phyloP scores from a whole-genome alignment of 2,329 filamentous ascomycete genomes.

The Botrytis pseudocinerea region DNA sequence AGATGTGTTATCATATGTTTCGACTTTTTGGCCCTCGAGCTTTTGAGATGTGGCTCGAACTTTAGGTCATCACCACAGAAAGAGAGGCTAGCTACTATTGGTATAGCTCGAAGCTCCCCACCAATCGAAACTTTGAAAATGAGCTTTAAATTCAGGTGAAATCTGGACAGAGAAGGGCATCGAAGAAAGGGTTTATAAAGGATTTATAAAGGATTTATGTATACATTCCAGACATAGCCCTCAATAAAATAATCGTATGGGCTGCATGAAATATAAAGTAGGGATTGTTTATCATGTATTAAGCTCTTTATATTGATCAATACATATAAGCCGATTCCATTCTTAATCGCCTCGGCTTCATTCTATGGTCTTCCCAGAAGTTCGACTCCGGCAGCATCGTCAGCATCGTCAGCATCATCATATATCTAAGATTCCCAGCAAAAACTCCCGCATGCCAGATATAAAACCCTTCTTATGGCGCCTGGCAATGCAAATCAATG shows the following conservation, averaged over 20 bases:
- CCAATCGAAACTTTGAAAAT: conserved; percentile 8
- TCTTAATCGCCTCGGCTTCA: background rate
- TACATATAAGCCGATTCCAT: background rate
- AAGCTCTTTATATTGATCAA: background rate
- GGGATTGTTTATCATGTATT: background rate
- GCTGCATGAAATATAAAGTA: background rate
- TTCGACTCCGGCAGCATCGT: background rate
- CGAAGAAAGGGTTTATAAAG: conserved; percentile 5
- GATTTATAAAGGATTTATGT: background rate
- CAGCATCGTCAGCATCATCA: conserved; percentile 14
- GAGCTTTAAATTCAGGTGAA: conserved; percentile 7
- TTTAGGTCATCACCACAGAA: background rate
- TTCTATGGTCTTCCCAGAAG: background rate
- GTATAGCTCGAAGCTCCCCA: background rate
- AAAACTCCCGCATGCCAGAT: conserved; percentile 5
- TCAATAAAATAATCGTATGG: background rate
- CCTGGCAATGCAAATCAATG: conserved; percentile 13
- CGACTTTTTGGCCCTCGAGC: conserved; percentile 14
- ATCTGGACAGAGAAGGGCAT: conserved; percentile 23
- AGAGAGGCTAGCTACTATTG: background rate
- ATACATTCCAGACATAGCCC: background rate
- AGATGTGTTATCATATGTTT: conserved; percentile 13
- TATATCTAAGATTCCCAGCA: conserved; percentile 1
- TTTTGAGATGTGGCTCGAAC: conserved; percentile 25
- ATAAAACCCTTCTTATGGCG: background rate